Evolutionary conservation across 2,329 filamentous ascomycete genomes (phyloP), one percentile per base, ranked within the genome.

Genomic region (Xylariaceae sp.): DNA sequence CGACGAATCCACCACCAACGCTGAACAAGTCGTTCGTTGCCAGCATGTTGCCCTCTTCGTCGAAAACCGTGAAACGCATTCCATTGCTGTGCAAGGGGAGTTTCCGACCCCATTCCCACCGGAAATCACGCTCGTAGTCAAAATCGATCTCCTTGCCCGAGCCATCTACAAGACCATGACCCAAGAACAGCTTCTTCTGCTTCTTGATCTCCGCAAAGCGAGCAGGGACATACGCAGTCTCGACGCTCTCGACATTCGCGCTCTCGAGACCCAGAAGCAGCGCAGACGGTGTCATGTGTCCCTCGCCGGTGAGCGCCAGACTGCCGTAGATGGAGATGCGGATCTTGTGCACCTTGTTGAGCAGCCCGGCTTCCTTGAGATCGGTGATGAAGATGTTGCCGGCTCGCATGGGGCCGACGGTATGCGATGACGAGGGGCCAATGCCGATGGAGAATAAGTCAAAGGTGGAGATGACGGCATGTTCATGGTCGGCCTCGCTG

Each of bases 371-470:
- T 57, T 80, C 77, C 50, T 73, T 71, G 8, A 81, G 68, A 58
- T 81, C 78, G 13, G 76, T 71, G 18, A 81, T 74, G 62, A 80
- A 81, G 64, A 81, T 81, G 65, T 79, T 79, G 39, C 78, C 78
- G 5, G 78, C 78, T 15, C 78, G 76, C 78, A 80, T 80, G 15
- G 78, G 78, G 0, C 78, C 78, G 23, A 80, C 78, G 0, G 78
- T 80, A 67, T 80, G 78, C 9, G 78, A 80, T 1, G 78, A 80
- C 0, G 78, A 80, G 9, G 78, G 78, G 0, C 78, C 78, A 63
- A 80, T 80, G 64, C 78, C 78, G 55, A 80, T 79, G 37, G 78
- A 80, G 68, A 80, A 80, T 39, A 80, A 72, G 65, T 80, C 78
- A 62, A 80, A 80, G 0, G 78, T 77, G 2, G 78, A 80, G 58